These are phyloP conservation scores for Morella rubra DNA, from an alignment of 306 rosid genomes.

Conservation along the genomic window DNA sequence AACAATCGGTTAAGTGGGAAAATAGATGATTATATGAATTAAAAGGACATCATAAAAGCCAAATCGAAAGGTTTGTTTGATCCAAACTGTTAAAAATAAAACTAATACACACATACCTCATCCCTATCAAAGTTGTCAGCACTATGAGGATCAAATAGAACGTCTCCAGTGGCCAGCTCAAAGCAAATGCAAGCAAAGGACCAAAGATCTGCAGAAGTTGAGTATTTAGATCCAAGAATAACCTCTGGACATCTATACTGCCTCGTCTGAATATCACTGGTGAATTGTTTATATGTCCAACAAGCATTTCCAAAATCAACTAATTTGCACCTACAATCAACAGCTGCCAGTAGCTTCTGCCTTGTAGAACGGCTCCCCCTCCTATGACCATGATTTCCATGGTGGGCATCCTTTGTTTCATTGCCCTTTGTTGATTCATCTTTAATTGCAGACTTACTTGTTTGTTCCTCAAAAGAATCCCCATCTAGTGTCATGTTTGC, in stretches of 20 bases:
- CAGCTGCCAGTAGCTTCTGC: conserved; percentile 68
- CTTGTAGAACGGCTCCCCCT: conserved; percentile 71
- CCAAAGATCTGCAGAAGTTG: conserved; percentile 95
- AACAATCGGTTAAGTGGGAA: too few species aligned
- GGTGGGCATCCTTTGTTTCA: conserved; percentile 40
- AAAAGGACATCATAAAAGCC: too few species aligned
- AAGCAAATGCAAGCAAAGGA: conserved; percentile 97
- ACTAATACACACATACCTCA: conserved; percentile 59
- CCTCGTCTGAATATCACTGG: conserved; percentile 91
- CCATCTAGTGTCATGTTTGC: conserved; percentile 42
- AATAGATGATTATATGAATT: too few species aligned
- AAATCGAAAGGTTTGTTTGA: too few species aligned
- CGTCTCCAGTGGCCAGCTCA: conserved; percentile 97
- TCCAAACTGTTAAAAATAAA: background rate
- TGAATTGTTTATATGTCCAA: conserved; percentile 96
- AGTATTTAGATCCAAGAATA: conserved; percentile 88
- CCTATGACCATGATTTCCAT: conserved; percentile 46
- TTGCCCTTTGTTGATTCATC: conserved; percentile 55
- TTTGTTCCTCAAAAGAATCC: conserved; percentile 41
- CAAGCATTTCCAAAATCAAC: conserved; percentile 99
- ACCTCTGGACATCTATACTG: conserved; percentile 98
- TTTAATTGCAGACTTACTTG: conserved; percentile 47
- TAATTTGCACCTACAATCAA: conserved; percentile 81
- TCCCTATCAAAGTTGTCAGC: conserved; percentile 94
- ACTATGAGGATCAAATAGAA: conserved; percentile 95